Evolutionary conservation across 345 rosid genomes (phyloP).

Genomic region (Aquilaria sinensis): DNA sequence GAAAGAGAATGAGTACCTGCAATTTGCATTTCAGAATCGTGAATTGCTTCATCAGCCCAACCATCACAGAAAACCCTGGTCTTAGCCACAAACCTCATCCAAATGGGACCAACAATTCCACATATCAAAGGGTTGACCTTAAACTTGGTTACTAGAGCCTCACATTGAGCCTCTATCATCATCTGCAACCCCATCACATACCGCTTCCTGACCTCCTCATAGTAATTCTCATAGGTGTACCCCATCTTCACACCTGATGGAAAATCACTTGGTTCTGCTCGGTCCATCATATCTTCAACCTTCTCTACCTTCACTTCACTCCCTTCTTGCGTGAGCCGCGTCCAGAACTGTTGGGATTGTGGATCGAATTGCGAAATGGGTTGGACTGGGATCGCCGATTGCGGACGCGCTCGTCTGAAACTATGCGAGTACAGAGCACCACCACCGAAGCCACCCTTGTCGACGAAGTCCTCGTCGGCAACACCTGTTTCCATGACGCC

Average conservation of each 20-base stretch:
- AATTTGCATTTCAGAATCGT: slow-evolving; percentile 44
- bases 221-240: slow-evolving; percentile 49
- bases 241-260: slow-evolving; percentile 18
- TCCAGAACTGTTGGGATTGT: slow-evolving; percentile 37
- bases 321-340: slow-evolving; percentile 24
- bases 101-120: slow-evolving; percentile 49
- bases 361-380: slow-evolving; percentile 14
- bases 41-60: slow-evolving; percentile 56
- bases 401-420: slow-evolving; percentile 25
- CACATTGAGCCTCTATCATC: slow-evolving; percentile 70
- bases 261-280: slow-evolving; percentile 46
- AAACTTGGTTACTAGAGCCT: slow-evolving; percentile 54
- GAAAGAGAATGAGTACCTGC: slow-evolving; percentile 18
- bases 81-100: slow-evolving; percentile 44
- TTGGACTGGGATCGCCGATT: slow-evolving; percentile 14
- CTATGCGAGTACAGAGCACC: slow-evolving; percentile 38
- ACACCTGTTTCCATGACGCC: slow-evolving; percentile 50
- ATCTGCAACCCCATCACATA: slow-evolving; percentile 61
- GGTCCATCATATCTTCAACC: slow-evolving; percentile 24
- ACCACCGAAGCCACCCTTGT: slow-evolving; percentile 31
- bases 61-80: slow-evolving; percentile 42
- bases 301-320: slow-evolving; percentile 14
- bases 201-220: slow-evolving; percentile 56
- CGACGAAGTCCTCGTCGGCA: slow-evolving; percentile 50
- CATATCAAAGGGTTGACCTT: slow-evolving; percentile 54